phyloP scores from a whole-genome alignment of 73 alveolate species.

The Paramecium primaurelia region DNA sequence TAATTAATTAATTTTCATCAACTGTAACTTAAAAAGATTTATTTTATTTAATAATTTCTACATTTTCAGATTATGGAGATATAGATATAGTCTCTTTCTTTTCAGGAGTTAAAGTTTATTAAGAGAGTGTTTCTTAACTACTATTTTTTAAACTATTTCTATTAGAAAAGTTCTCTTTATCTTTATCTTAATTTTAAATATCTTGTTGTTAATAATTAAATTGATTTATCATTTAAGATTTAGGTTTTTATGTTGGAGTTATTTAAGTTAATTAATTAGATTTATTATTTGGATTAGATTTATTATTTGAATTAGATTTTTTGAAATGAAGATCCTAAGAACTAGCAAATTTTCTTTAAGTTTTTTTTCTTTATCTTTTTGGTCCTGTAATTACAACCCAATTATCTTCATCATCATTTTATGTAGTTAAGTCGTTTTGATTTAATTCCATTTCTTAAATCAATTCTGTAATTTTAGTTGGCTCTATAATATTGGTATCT shows the following conservation, averaged over 20 bases:
- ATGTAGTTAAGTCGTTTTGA: neutral
- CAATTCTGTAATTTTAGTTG: neutral
- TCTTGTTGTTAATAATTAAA: neutral
- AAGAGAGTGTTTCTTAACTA: neutral
- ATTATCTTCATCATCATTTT: neutral
- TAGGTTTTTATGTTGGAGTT: neutral
- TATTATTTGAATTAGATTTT: neutral
- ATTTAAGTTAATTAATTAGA: neutral
- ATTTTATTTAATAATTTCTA: neutral
- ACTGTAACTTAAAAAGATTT: neutral
- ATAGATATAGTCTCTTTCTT: neutral
- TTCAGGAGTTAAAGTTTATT: neutral
- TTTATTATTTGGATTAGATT: neutral
- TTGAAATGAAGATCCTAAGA: neutral
- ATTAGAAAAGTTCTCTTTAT: neutral
- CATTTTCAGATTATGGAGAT: neutral
- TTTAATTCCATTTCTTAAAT: neutral
- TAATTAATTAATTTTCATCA: neutral
- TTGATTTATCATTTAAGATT: neutral
- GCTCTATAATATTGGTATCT: neutral
- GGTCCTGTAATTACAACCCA: constrained; percentile 6
- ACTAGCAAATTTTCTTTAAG: neutral
- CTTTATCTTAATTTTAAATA: neutral
- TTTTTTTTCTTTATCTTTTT: neutral
- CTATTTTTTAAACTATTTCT: neutral